Percentiles rank a stretch among this genome's conserved stretches.
Conservation (phyloP, 108 stramenopile species). For the Bacterosira constricta region DNA sequence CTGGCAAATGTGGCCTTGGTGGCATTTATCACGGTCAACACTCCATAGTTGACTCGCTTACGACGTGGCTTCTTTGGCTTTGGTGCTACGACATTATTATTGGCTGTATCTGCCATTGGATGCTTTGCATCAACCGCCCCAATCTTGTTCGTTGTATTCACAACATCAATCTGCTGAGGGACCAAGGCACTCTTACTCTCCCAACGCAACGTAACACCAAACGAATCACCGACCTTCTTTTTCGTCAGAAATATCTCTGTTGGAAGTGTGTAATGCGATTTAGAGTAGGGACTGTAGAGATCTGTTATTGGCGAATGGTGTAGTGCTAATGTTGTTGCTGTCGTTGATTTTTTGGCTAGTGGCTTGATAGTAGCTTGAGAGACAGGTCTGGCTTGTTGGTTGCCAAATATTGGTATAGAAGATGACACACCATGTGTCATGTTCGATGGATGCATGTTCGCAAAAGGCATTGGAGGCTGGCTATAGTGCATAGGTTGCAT, state of each 20-base stretch:
- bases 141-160: neutral
- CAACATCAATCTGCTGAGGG: conserved; percentile 18
- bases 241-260: conserved; percentile 43
- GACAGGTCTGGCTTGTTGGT: no score
- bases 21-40: conserved; percentile 61
- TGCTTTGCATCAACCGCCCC: neutral
- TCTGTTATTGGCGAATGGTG: conserved; percentile 18
- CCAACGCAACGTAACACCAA: conserved; percentile 59
- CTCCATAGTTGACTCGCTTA: conserved; percentile 60
- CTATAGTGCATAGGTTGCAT: neutral
- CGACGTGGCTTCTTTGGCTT: conserved; percentile 11
- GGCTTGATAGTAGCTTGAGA: no score
- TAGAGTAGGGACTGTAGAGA: conserved; percentile 30
- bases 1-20: conserved; percentile 28
- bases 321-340: conserved; percentile 16
- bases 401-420: no score
- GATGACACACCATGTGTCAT: no score
- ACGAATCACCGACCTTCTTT: conserved; percentile 30
- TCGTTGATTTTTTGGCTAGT: neutral
- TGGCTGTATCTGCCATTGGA: no score
- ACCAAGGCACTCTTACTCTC: conserved; percentile 57
- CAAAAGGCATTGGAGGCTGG: neutral
- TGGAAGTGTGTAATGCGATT: conserved; percentile 18
- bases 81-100: no score
- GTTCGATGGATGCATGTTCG: neutral